phyloP scores from a whole-genome alignment of 2,329 filamentous ascomycete species.

The Ilyonectria robusta region DNA sequence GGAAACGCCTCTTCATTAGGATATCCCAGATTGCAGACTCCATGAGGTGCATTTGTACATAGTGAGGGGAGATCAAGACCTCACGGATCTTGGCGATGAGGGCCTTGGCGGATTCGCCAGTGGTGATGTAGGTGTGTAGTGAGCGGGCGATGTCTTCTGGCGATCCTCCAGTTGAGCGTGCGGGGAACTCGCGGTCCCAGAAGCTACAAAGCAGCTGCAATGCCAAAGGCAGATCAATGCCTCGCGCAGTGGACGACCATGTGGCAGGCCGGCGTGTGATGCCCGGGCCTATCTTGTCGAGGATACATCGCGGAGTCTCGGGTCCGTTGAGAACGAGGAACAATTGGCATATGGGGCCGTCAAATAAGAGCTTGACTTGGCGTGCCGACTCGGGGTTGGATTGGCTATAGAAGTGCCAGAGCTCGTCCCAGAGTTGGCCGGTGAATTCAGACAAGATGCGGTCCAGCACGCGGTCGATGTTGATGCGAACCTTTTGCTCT shows the following conservation, averaged over 20 bases:
- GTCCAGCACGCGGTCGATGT: slow-evolving; percentile 55
- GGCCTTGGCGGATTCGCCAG: slow-evolving; percentile 47
- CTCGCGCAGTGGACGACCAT: slow-evolving; percentile 51
- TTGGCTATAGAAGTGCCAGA: slow-evolving; percentile 52
- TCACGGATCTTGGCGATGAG: slow-evolving; percentile 50
- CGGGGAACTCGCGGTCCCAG: slow-evolving; percentile 54
- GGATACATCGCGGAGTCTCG: slow-evolving; percentile 52
- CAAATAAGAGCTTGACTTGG: slow-evolving; percentile 53
- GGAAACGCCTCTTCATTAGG: slow-evolving; percentile 49
- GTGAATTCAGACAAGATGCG: slow-evolving; percentile 53
- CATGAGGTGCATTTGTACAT: slow-evolving; percentile 56
- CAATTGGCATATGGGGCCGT: slow-evolving; percentile 56
- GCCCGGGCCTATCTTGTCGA: slow-evolving; percentile 54
- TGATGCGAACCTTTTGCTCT: slow-evolving; percentile 51
- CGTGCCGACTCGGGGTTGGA: slow-evolving; percentile 47
- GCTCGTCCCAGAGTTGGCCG: slow-evolving; percentile 53
- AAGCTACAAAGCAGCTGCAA: slow-evolving; percentile 55
- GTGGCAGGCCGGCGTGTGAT: slow-evolving; percentile 50
- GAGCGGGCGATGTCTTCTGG: slow-evolving; percentile 54
- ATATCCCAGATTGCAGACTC: slow-evolving; percentile 56
- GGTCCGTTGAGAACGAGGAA: slow-evolving; percentile 55
- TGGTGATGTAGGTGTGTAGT: slow-evolving; percentile 48
- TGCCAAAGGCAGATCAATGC: slow-evolving; percentile 53
- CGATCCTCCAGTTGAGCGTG: slow-evolving; percentile 51
- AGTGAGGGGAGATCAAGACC: slow-evolving; percentile 52